These are phyloP conservation scores for Malassezia yamatoensis DNA, from an alignment of 1,284 basidiomycete species.

Conservation along the genomic window DNA sequence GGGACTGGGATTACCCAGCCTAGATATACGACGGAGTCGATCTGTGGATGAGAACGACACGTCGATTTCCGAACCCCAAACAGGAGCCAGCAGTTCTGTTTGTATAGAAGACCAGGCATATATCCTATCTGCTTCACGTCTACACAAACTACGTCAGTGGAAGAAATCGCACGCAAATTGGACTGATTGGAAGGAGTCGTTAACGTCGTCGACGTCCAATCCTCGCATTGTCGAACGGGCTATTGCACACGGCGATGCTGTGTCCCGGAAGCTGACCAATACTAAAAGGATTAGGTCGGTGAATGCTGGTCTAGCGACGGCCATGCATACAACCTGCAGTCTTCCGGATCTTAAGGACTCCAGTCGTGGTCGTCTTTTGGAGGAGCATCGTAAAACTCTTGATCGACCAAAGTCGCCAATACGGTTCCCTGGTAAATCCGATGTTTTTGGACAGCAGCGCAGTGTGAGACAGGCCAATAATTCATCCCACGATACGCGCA, in stretches of 20 bases:
- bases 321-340: not conserved
- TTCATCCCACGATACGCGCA: not conserved
- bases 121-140: slow-evolving; percentile 3
- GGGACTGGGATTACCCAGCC: slow-evolving; percentile 3
- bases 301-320: not conserved
- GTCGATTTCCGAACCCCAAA: not conserved
- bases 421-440: not conserved
- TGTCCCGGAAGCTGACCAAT: not conserved
- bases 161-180: not conserved
- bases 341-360: not conserved
- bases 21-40: not conserved
- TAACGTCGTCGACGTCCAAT: not conserved
- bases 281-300: not conserved
- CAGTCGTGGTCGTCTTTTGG: too few species aligned
- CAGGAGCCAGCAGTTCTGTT: slow-evolving; percentile 2
- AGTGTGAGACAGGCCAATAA: not conserved
- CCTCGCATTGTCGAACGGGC: not conserved
- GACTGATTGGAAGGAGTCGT: not conserved
- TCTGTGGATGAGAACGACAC: not conserved
- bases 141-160: slow-evolving; percentile 7
- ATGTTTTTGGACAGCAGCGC: slow-evolving; percentile 5
- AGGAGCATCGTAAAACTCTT: too few species aligned
- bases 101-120: slow-evolving; percentile 9
- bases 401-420: too few species aligned
- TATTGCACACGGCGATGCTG: not conserved